Base-by-base conservation (phyloP, 179 eudicot species). In the Patellifolia procumbens region DNA sequence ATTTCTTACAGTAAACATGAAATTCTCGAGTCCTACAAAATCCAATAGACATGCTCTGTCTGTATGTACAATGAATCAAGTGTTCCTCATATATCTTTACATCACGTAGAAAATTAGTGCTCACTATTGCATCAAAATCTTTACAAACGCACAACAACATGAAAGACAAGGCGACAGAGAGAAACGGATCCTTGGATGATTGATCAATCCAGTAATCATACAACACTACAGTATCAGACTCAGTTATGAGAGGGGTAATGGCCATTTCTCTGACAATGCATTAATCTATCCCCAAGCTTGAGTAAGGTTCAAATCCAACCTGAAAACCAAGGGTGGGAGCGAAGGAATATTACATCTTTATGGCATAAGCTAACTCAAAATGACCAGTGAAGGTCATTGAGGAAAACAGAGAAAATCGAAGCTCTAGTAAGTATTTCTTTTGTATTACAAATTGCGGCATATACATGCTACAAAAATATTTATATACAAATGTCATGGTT, bases 281-380 rank as follows among this genome's bases (percentile, higher is more conserved):
- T 92, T 84, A 94, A 78, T 94, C 97, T 46, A 92, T 88, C 68
- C 96, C 91, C 91, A 92, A 85, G 88, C 86, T 89, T 15, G 96
- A 89, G 80, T 85, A 94, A 24, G 93, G 92, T 81, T 92, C 98
- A 74, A 88, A 89, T 56, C 91, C 97, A 74, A 87, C 94, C 96
- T 94, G 92, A 62, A 67, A 58, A 82, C 37, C 39, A 75, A 53
- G 58, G 46, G 29, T 56, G 29, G 29, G 63, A 74, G 52, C 35
- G 29, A 66, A 78, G 62, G 35, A 39, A 39, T 17, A 46, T 64
- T n/a, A 82, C 65, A 60, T 49, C 45, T 51, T 43, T 17, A 35
- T 22, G 19, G 13, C 61, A 35, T 58, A 29, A 67, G 6, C 39
- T 16, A 61, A 39, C 3, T 28, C 24, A 46, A 69, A 49, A 48